Evolutionary conservation across 495 filamentous ascomycete genomes (phyloP).

Genomic region (Cercophora sp.): DNA sequence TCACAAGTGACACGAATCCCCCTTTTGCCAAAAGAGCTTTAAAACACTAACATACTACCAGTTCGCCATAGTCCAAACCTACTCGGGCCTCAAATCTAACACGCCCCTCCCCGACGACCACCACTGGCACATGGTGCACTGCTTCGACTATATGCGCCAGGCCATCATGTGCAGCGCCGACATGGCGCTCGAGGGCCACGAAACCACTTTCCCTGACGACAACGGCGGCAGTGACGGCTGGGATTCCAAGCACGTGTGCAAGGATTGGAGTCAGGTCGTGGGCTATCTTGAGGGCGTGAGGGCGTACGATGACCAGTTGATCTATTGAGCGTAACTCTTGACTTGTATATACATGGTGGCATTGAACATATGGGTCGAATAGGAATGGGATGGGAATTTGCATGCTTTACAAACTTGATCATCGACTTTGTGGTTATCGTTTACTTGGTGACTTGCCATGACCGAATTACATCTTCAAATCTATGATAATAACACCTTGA

Average conservation of each 20-base stretch:
- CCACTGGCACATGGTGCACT: constrained; percentile 50
- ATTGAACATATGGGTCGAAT: background rate
- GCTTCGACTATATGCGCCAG: constrained; percentile 47
- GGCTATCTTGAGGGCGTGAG: constrained; percentile 41
- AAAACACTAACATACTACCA: no score
- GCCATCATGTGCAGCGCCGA: constrained; percentile 46
- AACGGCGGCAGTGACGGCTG: constrained; percentile 46
- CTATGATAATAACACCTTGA: no score
- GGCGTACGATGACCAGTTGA: constrained; percentile 44
- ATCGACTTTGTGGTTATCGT: no score
- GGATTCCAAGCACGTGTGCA: constrained; percentile 47
- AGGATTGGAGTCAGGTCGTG: constrained; percentile 36
- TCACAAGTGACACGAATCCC: no score
- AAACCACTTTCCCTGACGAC: constrained; percentile 44
- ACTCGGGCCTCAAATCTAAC: constrained; percentile 38
- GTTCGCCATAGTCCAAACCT: constrained; percentile 44
- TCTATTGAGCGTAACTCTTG: constrained; percentile 25
- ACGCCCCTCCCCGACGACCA: constrained; percentile 40
- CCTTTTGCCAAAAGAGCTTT: no score
- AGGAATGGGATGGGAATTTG: no score
- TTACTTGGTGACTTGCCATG: no score
- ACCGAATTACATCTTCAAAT: no score
- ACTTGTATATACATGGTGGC: background rate
- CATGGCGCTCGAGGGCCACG: constrained; percentile 39
- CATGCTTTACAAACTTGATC: no score